Evolutionary conservation across 805 yeast genomes (phyloP), one percentile per base, ranked within the genome.

Genomic region (Candida parachauliodes): DNA sequence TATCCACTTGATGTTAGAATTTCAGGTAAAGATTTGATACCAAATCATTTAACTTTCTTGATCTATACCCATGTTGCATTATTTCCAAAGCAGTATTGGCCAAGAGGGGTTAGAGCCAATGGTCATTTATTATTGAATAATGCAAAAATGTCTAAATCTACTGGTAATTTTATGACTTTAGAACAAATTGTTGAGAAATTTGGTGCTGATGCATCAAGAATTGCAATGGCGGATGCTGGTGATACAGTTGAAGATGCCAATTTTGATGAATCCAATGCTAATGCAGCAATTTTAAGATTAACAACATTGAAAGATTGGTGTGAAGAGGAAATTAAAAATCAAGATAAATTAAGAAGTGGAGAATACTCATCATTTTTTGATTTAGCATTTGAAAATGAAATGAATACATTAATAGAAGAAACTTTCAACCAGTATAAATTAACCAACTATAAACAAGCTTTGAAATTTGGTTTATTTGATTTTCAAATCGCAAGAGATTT

Each of bases 181-280:
- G 76, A 81, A 52, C 88, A 93, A 62, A 76, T 84, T 59, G 81
- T 82, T 43, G 74, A 79, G 52, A 93, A 93, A 66, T 93, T 81
- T 51, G 98, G 98, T 62, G 95, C 98, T 36, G 98, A 93, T 63
- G 97, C 98, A 28, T 72, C 96, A 8, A 84, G 98, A 74, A 86
- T 93, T 60, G 97, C 98, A 4, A 71, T 93, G 48, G 98, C 98
- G 32, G 98, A 93, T 70, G 96, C 97, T 36, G 98, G 98, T 72
- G 98, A 93, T 60, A 73, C 93, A 29, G 79, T 88, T 49, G 98
- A 93, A 68, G 98, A 93, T 64, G 98, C 98, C 37, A 93, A 93
- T 72, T 86, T 93, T 57, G 98, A 93, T 55, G 98, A 93, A 68
- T 70, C 88, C 43, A 89, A 82, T 56, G 98, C 98, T 39, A 93